Base-by-base conservation (phyloP, 495 filamentous ascomycete species). In the Halenospora varia region DNA sequence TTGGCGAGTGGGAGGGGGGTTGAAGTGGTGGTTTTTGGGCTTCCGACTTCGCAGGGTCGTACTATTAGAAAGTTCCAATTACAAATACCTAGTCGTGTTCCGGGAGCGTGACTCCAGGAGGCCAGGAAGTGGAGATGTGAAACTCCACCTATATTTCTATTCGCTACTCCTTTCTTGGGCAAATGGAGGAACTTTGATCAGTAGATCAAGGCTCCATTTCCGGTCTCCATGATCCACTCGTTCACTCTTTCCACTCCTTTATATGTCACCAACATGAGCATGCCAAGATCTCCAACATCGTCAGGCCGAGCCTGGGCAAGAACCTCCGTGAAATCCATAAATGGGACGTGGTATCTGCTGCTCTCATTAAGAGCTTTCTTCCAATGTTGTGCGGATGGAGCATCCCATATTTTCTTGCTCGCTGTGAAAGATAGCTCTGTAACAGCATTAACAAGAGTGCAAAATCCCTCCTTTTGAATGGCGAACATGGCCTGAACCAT, bases 281-380 rank as follows among this genome's bases (percentile, higher is more conserved):
- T 62, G 10, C 71, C 75, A 66, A 77, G 74, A 10, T 60, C 46
- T 64, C 76, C 76, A 17, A 79, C 52, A 66, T 79, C 75, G 19
- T 66, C 64, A 11, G 71, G 60, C 23, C 60, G 49, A 1, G 71
- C 73, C 22, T 59, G 60, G 2, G 56, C 51, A 25, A 76, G 44
- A 6, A 70, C 54, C 6, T 56, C 60, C 0, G 56, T 54, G 23
- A 73, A 72, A 48, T 79, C 68, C 19, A 70, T 51, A 53, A 70
- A 64, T 3, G 59, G 46, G 1, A 76, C 66, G 10, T 75, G 46
- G 48, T 70, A 69, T 50, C 72, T 72, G 24, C 67, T 63, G 35
- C 67, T 67, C 25, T 72, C 68, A 1, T 70, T 66, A 68, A 70
- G 75, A 10, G 72, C 75, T 2, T 69, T 59, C 3, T 71, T 68